Base-by-base conservation (phyloP, 2,329 filamentous ascomycete species). In the Ceratocystis harringtonii region DNA sequence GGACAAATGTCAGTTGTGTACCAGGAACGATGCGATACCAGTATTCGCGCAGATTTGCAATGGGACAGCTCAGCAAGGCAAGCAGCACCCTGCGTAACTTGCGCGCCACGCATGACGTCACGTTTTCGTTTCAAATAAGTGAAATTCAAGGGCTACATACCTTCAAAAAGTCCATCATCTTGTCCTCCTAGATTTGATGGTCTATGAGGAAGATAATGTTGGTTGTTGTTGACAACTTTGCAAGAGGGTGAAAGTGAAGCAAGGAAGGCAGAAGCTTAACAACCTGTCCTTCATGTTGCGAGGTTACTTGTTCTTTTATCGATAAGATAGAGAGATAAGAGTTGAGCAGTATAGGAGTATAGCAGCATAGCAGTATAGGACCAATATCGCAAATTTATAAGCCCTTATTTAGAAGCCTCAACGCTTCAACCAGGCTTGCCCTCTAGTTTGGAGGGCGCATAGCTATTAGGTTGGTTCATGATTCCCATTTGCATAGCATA, bases 121-220 rank as follows among this genome's bases (percentile, higher is more conserved):
- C 44, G 28, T n/a, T 12, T 6, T 28, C 19, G 48, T 28, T 30
- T 32, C 10, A 7, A 41, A 41, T 17, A 10, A 15, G 22, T 32
- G 28, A 30, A 41, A 17, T 17, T 45, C 12, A 62, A 19, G 19
- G 5, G 10, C 6, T 5, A 58, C 66, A 30, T 67, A 67, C 66
- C 58, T 67, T 67, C 30, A 67, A 62, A 64, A 65, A 65, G 48
- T 45, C 66, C 57, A 67, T 41, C 66, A 67, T 67, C 50, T 60
- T 65, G 66, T 22, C 57, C 66, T 63, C 62, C 10, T 41, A 52
- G 48, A 65, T 57, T 57, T 32, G 12, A 30, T 28, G 65, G 25
- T 41, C 61, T 48, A 45, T 28, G 55, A 32, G 52, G 52, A 30
- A 32, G 15, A 45, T 50, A 19, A 66, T 60, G 41, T 55, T 30